Evolutionary conservation across 768 basidiomycete genomes (phyloP).

Genomic region (Trametes villosa): DNA sequence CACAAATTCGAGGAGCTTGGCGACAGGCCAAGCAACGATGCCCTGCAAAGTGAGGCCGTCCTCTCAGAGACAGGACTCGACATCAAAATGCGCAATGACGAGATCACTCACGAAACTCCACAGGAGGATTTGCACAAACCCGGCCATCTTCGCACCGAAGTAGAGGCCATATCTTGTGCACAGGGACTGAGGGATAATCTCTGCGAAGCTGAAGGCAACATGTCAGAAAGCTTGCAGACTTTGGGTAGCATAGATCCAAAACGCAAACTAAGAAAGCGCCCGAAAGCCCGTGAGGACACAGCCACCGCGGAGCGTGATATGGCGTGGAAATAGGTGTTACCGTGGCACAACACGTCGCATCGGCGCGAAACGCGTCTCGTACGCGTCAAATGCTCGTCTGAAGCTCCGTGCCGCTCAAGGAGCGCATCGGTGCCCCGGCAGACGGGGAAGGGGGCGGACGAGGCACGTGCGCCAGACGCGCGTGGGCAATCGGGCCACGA

Average conservation of each 20-base stretch:
- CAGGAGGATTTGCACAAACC: conserved; percentile 67
- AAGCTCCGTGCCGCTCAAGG: not conserved
- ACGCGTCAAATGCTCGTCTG: not conserved
- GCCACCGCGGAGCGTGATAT: conserved; percentile 2
- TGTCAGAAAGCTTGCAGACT: not conserved
- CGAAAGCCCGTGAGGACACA: too few relatives aligned
- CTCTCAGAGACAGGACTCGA: not conserved
- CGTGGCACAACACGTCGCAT: too few relatives aligned
- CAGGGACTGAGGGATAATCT: conserved; percentile 92
- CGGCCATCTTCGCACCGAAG: conserved; percentile 86
- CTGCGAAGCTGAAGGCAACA: conserved; percentile 64
- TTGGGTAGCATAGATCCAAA: too few relatives aligned
- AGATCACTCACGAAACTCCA: conserved; percentile 56
- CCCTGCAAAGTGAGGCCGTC: conserved; percentile 46
- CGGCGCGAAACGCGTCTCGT: not conserved
- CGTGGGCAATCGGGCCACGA: conserved; percentile 15
- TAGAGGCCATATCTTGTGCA: conserved; percentile 90
- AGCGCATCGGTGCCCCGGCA: not conserved
- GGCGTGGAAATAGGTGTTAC: too few relatives aligned
- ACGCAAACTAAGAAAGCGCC: too few relatives aligned
- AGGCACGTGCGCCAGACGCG: conserved; percentile 12
- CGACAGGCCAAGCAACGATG: conserved; percentile 82
- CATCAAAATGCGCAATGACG: not conserved
- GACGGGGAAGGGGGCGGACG: not conserved
- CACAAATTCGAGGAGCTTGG: conserved; percentile 76